Percentiles rank a stretch among this genome's conserved stretches.
Evolutionary conservation across 805 yeast genomes (phyloP).

Genomic region (Dipodascus albidus): DNA sequence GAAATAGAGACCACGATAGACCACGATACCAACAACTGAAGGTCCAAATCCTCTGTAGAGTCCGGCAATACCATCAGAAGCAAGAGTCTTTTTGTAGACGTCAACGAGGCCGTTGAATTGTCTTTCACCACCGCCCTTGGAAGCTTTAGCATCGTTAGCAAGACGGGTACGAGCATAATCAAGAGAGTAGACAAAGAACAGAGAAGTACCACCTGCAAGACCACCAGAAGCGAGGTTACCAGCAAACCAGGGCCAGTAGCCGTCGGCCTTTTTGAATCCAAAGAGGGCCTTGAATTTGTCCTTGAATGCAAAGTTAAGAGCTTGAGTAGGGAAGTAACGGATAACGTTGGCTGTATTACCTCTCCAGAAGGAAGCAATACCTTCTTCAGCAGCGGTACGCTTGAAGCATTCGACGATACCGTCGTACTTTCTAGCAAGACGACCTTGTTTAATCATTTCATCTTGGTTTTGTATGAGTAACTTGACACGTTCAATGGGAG

Average conservation of each 20-base stretch:
- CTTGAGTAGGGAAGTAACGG: constrained; percentile 99
- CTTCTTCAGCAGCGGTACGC: constrained; percentile 92
- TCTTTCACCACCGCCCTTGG: constrained; percentile 76
- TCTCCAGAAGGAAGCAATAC: constrained; percentile 93
- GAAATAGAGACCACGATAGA: constrained; percentile 90
- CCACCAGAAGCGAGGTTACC: constrained; percentile 99
- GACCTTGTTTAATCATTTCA: constrained; percentile 96
- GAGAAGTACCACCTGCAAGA: constrained; percentile 94
- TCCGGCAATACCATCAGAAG: constrained; percentile 96
- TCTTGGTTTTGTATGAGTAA: constrained; percentile 95
- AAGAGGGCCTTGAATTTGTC: constrained; percentile 92
- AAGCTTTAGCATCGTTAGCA: constrained; percentile 93
- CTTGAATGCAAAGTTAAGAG: constrained; percentile 96
- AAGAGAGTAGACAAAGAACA: constrained; percentile 88
- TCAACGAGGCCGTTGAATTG: constrained; percentile 95
- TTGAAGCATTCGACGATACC: constrained; percentile 92
- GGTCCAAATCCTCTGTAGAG: constrained; percentile 99
- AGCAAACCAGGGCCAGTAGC: constrained; percentile 88
- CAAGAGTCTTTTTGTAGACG: constrained; percentile 92
- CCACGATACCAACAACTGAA: constrained; percentile 86
- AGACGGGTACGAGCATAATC: constrained; percentile 98
- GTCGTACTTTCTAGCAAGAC: constrained; percentile 72
- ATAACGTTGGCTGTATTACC: constrained; percentile 98
- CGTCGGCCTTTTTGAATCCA: constrained; percentile 94
- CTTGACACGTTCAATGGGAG: constrained; percentile 96